Base-by-base conservation (phyloP, 2,329 filamentous ascomycete genomes). In the Xylariaceae sp. region DNA sequence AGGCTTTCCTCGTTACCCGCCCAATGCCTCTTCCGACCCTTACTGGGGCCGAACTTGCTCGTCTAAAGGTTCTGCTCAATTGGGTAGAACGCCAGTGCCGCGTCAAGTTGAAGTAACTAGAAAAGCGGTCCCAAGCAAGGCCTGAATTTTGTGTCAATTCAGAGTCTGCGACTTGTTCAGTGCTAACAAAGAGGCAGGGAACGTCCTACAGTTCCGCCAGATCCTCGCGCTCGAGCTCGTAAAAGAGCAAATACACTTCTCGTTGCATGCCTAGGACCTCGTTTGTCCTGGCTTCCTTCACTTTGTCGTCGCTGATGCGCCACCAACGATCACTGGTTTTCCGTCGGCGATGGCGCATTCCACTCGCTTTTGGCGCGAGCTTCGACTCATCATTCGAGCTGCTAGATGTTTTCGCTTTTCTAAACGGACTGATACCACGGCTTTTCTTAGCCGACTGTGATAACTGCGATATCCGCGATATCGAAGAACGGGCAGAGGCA, bases 301-400 rank as follows among this genome's bases (percentile, higher is more conserved):
- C 85, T 75, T 95, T 96, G 66, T 99, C 94, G 72, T 99, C 94
- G 65, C 92, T 97, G 65, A 99, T 96, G 41, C 94, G 86, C 94
- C 94, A 99, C 94, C 94, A 99, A 47, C 88, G 86, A 69, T 95
- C 88, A 10, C 84, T 86, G 61, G 82, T 84, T 66, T 83, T 86
- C 64, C 78, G 83, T 41, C 80, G 72, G 56, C 77, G 49, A 56
- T 48, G 6, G 54, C 57, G 55, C 11, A 41, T 49, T 7, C 53
- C 54, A 53, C 66, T 64, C 30, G 55, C 48, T 48, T 65, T 66
- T 9, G 65, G n/a, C 4, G 52, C 54, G 17, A 61, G 54, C 57
- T 34, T 30, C 41, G 57, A 57, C 54, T 58, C 54, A 9, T 35
- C 50, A 9, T 34, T 52, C 52, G 59, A 64, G 60, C 62, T 73